Base-by-base conservation (phyloP, 805 yeast species). In the Saturnispora gosingensis region DNA sequence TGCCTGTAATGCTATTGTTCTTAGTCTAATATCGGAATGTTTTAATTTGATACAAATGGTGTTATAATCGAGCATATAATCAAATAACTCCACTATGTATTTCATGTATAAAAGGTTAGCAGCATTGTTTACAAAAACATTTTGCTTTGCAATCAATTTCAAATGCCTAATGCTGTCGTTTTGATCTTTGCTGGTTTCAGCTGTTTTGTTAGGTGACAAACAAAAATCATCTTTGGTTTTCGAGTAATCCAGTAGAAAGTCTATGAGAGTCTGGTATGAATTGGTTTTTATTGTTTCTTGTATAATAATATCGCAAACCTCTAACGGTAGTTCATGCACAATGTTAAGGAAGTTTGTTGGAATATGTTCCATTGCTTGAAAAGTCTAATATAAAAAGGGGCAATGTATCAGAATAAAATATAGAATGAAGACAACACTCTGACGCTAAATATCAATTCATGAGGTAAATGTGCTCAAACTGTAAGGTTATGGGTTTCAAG, bases 1-100 rank as follows among this genome's bases (percentile, higher is more conserved):
- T 16, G 48, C 30, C 35, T 49, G 52, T 20, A 49, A 9, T 7
- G 48, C 28, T 8, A 49, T 44, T 38, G 52, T 36, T 35, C 52
- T 35, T 40, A 49, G n/a, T 28, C 48, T 18, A 5, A 49, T 49
- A 6, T 44, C 48, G 15, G 48, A 25, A 28, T 38, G n/a, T 13
- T 38, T 49, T 13, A 44, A 8, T 11, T 28, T 34, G 9, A 49
- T 22, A 45, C 52, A 49, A 28, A 49, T 28, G 9, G 45, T 49
- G 2, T 45, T 48, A 28, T 49, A 49, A 38, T 49, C 52, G 20
- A 49, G 15, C 4, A 35, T 27, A 20, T 49, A 49, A 36, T 49
- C 48, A 30, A 49, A 49, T 32, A 32, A 16, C 6, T 25, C 43
- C 27, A 49, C 25, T 11, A 34, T 20, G 27, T 34, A n/a, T 22